Percentiles rank a stretch among this genome's conserved stretches.
Evolutionary conservation across 208 protist species (phyloP).

Genomic region (Acanthamoeba sp.): DNA sequence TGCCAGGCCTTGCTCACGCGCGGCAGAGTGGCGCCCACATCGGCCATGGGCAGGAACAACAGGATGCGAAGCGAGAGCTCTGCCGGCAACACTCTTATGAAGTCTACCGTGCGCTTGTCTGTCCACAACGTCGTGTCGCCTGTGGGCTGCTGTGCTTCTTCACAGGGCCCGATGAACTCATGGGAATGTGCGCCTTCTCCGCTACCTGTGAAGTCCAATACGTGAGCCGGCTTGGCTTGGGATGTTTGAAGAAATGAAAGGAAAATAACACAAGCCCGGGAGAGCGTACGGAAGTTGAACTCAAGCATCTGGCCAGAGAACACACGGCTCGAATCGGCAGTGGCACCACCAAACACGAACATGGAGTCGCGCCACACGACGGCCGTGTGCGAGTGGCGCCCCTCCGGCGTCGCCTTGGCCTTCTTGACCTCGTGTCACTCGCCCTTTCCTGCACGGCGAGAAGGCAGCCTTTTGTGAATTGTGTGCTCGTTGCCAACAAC

Average conservation of each 20-base stretch:
- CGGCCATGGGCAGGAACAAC: neutral
- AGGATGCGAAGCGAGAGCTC: neutral
- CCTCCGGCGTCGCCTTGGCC: neutral
- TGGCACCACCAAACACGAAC: constrained; percentile 49
- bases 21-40: neutral
- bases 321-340: neutral
- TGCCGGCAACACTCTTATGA: neutral
- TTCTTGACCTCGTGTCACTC: neutral
- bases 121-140: no score
- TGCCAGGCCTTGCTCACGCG: neutral
- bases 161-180: no score
- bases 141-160: no score
- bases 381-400: constrained; percentile 6
- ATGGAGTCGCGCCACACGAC: constrained; percentile 54
- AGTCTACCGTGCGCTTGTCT: no score
- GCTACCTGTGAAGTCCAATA: no score
- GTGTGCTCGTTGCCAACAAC: neutral
- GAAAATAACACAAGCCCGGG: no score
- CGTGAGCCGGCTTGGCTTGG: no score
- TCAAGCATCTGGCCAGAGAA: neutral
- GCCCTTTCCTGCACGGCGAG: neutral
- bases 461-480: no score
- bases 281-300: constrained; percentile 40
- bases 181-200: no score
- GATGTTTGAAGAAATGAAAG: neutral